These are phyloP conservation scores for Aspergillus sp. DNA, from an alignment of 2,329 filamentous ascomycete species.

Conservation along the genomic window DNA sequence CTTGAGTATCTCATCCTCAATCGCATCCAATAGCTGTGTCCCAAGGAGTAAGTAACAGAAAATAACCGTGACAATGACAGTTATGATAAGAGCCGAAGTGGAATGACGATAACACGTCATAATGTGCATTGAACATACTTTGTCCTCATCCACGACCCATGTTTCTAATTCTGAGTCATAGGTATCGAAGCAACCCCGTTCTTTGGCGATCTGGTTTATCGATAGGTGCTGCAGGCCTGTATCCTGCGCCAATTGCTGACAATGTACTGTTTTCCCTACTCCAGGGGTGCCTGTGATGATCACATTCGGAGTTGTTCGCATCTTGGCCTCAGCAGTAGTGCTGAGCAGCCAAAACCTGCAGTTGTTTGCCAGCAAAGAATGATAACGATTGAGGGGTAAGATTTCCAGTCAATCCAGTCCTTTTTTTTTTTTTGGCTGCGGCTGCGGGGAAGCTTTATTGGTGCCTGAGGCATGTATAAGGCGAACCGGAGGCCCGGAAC, in stretches of 20 bases:
- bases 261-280: constrained; percentile 92
- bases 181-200: constrained; percentile 80
- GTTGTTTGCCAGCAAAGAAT: background rate
- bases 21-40: constrained; percentile 71
- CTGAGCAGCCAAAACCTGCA: background rate
- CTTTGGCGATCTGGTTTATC: constrained; percentile 89
- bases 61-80: background rate
- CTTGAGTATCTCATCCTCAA: constrained; percentile 74
- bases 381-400: constrained; percentile 12
- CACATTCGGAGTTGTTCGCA: constrained; percentile 69
- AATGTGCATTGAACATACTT: constrained; percentile 53
- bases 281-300: constrained; percentile 94
- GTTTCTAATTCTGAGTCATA: constrained; percentile 82
- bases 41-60: constrained; percentile 10
- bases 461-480: too few species aligned
- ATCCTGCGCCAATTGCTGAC: constrained; percentile 73
- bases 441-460: constrained; percentile 12
- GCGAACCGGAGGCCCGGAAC: too few species aligned
- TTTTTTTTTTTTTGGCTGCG: constrained; percentile 5
- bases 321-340: constrained; percentile 19
- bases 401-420: too few species aligned
- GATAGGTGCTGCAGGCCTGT: constrained; percentile 79
- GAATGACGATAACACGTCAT: too few species aligned
- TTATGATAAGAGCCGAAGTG: too few species aligned
- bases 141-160: constrained; percentile 96